phyloP scores from a whole-genome alignment of 208 protist genomes.

The Crithidia thermophila region DNA sequence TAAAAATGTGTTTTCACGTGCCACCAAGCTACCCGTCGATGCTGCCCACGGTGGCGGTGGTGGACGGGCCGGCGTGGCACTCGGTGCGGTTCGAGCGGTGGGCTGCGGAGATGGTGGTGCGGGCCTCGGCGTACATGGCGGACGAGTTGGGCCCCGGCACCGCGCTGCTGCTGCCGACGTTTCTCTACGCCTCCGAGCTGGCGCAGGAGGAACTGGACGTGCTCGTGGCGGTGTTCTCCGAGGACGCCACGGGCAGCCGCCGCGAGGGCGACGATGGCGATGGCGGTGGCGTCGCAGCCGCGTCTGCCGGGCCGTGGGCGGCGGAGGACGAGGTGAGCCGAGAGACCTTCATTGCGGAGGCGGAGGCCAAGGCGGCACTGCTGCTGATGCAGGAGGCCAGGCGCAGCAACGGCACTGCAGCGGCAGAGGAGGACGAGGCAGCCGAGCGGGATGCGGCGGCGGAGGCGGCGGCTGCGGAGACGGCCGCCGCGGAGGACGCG shows the following conservation, averaged over 20 bases:
- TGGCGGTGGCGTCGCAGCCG: conserved; percentile 1
- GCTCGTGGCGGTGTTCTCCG: conserved; percentile 39
- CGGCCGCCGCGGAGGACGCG: background rate
- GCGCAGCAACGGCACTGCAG: background rate
- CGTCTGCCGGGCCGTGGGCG: conserved; percentile 29
- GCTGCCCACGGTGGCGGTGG: conserved; percentile 46
- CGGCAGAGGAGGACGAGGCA: conserved; percentile 10
- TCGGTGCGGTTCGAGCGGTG: conserved; percentile 61
- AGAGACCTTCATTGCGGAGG: conserved; percentile 34
- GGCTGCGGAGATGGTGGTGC: conserved; percentile 43
- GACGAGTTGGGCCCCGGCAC: conserved; percentile 53
- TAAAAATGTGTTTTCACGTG: conserved; percentile 56
- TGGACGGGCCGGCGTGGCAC: conserved; percentile 52
- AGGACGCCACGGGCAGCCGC: conserved; percentile 16
- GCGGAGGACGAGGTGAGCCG: conserved; percentile 46
- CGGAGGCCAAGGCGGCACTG: conserved; percentile 34
- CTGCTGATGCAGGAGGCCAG: conserved; percentile 21
- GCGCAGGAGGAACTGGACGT: conserved; percentile 35
- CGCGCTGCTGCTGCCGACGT: conserved; percentile 67
- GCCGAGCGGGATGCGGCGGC: background rate
- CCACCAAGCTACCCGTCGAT: conserved; percentile 55
- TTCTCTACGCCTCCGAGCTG: conserved; percentile 53
- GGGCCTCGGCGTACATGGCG: conserved; percentile 40
- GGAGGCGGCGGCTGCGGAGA: conserved; percentile 3
- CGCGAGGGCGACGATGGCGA: conserved; percentile 5